Evolutionary conservation across 139 green algal genomes (phyloP).

Genomic region (Chlorella vulgaris): DNA sequence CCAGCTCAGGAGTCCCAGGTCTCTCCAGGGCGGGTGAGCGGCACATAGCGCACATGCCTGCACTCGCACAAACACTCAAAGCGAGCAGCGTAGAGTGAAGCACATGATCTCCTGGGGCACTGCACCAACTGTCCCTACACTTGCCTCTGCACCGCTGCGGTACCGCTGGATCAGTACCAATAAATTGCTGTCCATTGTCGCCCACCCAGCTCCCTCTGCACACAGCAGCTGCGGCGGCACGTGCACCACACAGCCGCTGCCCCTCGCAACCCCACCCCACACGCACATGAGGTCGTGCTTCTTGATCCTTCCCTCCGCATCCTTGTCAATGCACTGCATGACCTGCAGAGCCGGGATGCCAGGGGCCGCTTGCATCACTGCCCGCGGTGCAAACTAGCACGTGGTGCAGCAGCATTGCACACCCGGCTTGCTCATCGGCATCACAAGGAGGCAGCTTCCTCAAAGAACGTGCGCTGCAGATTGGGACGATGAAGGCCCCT

Average conservation of each 20-base stretch:
- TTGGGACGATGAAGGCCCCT: no score
- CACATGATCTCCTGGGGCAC: not conserved
- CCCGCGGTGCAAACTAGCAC: no score
- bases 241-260: not conserved
- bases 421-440: no score
- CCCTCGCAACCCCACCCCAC: not conserved
- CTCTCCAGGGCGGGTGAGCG: conserved; percentile 27
- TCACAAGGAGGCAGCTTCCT: no score
- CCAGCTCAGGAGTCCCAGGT: conserved; percentile 28
- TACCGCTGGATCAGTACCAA: no score
- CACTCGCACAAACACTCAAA: not conserved
- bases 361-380: no score
- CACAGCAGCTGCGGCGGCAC: not conserved
- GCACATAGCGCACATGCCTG: conserved; percentile 39
- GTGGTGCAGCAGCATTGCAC: no score
- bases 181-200: no score
- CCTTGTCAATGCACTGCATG: conserved; percentile 45
- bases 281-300: conserved; percentile 32
- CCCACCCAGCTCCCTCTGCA: no score
- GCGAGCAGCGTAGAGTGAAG: not conserved
- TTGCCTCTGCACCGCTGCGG: no score
- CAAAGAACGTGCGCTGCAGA: no score
- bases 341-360: conserved; percentile 6
- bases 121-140: not conserved
- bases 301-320: conserved; percentile 14